phyloP scores from a whole-genome alignment of 2,329 filamentous ascomycete genomes.

The Hymenotorrendiella dingleyae region DNA sequence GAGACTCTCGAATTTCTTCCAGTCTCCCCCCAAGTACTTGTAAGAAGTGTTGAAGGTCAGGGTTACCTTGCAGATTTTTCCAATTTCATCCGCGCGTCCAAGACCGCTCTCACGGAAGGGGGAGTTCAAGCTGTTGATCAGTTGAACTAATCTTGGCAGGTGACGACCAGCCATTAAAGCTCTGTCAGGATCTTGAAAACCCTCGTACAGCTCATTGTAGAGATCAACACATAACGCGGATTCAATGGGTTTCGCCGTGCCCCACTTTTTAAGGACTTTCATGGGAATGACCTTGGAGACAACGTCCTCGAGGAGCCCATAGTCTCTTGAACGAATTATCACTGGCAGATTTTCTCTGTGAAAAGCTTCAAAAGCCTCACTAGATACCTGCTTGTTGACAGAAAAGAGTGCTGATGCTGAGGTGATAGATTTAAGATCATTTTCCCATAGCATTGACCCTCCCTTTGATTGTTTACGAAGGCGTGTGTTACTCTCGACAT shows the following conservation, averaged over 20 bases:
- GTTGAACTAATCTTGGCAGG: not conserved
- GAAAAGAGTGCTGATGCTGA: not conserved
- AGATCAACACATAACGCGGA: too few relatives aligned
- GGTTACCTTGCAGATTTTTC: not conserved
- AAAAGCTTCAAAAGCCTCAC: not conserved
- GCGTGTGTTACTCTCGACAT: too few relatives aligned
- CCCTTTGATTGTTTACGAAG: too few relatives aligned
- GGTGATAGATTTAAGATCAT: too few relatives aligned
- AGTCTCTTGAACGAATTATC: not conserved
- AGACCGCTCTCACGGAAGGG: not conserved
- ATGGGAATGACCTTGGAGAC: not conserved
- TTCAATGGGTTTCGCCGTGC: too few relatives aligned
- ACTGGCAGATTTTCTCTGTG: not conserved
- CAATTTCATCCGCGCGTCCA: not conserved
- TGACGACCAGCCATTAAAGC: not conserved
- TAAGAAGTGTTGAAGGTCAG: not conserved
- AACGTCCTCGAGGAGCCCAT: not conserved
- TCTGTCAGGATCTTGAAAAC: constrained; percentile 9
- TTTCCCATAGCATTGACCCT: too few relatives aligned
- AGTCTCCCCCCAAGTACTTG: not conserved
- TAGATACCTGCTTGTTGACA: not conserved
- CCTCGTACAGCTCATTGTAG: not conserved
- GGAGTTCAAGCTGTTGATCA: not conserved
- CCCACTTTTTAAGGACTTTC: not conserved
- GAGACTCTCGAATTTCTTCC: not conserved